Percentiles rank a stretch among this genome's conserved stretches.
phyloP scores from a whole-genome alignment of 306 rosid species.

The barrel medic (Medicago truncatula) region MtrunA17r5.0-ANR NC_053042.1:47274501-47275000 shows the following conservation, averaged over 20 bases:
- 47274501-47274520: too few relatives aligned
- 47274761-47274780: background rate
- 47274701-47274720: background rate
- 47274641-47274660: conserved; percentile 94
- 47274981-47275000: conserved; percentile 83
- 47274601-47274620: conserved; percentile 86
- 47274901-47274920: background rate
- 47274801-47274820: background rate
- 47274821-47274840: background rate
- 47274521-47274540: too few relatives aligned
- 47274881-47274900: background rate
- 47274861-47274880: background rate
- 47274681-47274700: background rate
- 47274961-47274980: conserved; percentile 68
- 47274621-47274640: conserved; percentile 96
- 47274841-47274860: background rate
- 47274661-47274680: conserved; percentile 65
- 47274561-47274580: conserved; percentile 87
- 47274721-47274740: conserved; percentile 11
- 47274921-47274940: background rate
- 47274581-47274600: conserved; percentile 87
- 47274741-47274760: background rate
- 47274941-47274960: background rate
- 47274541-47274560: conserved; percentile 67
- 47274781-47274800: background rate